These are phyloP conservation scores for Colletotrichum sp. DNA, from an alignment of 2,329 filamentous ascomycete species.

Conservation along the genomic window DNA sequence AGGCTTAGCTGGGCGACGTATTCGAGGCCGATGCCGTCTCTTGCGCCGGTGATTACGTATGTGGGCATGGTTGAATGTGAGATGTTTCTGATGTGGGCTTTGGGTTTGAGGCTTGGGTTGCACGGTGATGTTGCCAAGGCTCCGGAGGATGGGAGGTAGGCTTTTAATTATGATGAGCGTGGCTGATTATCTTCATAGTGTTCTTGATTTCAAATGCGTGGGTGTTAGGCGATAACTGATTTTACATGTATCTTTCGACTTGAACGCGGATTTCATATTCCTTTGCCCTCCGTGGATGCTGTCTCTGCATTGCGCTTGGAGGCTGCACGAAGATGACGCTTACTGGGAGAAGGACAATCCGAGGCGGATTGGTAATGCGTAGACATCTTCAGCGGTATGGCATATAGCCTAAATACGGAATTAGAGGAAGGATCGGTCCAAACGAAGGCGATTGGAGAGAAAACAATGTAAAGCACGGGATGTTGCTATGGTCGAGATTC, in stretches of 20 bases:
- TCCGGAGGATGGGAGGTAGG: not conserved
- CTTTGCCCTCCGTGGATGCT: not conserved
- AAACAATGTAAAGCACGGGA: not conserved
- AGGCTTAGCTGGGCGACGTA: conserved; percentile 32
- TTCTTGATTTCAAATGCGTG: not conserved
- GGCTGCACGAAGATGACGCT: not conserved
- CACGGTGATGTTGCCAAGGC: not conserved
- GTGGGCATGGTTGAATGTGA: conserved; percentile 25
- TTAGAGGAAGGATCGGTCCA: no score
- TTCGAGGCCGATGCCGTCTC: conserved; percentile 32
- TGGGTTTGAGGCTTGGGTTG: not conserved
- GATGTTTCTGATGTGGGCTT: not conserved
- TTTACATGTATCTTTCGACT: rapidly evolving
- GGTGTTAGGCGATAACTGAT: rapidly evolving
- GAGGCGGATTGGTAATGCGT: not conserved
- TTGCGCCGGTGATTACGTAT: conserved; percentile 36
- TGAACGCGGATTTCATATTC: not conserved
- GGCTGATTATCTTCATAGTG: not conserved
- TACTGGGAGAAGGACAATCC: not conserved
- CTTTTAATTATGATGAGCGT: not conserved
- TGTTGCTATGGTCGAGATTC: not conserved
- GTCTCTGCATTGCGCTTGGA: not conserved
- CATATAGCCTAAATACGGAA: not conserved
- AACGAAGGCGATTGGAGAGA: no score
- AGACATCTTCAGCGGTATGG: not conserved